Conservation (phyloP, 805 yeast genomes). For the Debaryomyces tyrocola region DNA sequence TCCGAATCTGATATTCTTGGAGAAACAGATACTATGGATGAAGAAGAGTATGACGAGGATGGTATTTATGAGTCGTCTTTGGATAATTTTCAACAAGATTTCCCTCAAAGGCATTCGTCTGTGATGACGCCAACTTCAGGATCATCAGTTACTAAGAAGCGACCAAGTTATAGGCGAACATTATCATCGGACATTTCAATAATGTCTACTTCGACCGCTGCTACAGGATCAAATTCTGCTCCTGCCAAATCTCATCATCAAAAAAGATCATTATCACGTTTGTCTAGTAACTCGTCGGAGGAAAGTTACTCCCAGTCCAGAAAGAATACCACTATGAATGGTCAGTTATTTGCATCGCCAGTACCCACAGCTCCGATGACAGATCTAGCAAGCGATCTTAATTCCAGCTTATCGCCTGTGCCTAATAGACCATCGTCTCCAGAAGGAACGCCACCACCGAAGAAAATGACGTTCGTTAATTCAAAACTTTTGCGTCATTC, state of each 20-base stretch:
- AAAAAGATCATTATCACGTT: slow-evolving; percentile 29
- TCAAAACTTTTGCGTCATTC: slow-evolving; percentile 3
- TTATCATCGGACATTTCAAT: slow-evolving; percentile 39
- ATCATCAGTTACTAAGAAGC: slow-evolving; percentile 8
- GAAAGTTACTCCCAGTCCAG: slow-evolving; percentile 19
- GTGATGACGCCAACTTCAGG: slow-evolving; percentile 14
- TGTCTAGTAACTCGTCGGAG: slow-evolving; percentile 39
- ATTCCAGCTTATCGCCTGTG: not conserved
- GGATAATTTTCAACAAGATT: slow-evolving; percentile 32
- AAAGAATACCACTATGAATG: not conserved
- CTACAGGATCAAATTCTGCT: slow-evolving; percentile 5
- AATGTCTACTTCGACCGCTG: slow-evolving; percentile 27
- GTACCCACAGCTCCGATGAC: not conserved
- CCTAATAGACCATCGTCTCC: slow-evolving; percentile 4
- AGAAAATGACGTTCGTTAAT: not conserved
- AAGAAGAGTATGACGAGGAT: slow-evolving; percentile 36
- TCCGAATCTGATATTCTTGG: slow-evolving; percentile 42
- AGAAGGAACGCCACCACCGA: slow-evolving; percentile 1
- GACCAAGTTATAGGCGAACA: slow-evolving; percentile 34
- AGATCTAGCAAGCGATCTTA: not conserved
- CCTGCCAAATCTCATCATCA: slow-evolving; percentile 15
- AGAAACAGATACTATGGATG: slow-evolving; percentile 40
- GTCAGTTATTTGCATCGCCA: not conserved
- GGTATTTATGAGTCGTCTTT: slow-evolving; percentile 39
- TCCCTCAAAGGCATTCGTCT: slow-evolving; percentile 9